Conservation (phyloP, 1,139 yeast genomes). For the Kluyveromyces sp. region DNA sequence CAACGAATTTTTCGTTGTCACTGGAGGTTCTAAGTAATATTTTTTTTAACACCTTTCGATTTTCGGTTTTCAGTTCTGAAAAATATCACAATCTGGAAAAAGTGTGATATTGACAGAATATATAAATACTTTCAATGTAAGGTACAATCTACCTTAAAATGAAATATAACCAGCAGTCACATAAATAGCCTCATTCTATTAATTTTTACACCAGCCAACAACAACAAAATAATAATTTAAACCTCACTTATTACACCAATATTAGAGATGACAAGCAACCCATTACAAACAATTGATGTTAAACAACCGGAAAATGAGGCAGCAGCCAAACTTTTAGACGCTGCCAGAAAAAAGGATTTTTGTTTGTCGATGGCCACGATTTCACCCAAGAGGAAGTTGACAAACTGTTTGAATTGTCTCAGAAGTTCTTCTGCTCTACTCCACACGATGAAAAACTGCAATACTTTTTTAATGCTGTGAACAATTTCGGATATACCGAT, state of each 20-base stretch:
- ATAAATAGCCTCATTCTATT: too few relatives aligned
- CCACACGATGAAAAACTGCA: slow-evolving; percentile 43
- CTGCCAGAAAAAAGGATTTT: slow-evolving; percentile 63
- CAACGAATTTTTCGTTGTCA: too few relatives aligned
- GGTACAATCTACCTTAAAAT: too few relatives aligned
- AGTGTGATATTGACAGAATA: too few relatives aligned
- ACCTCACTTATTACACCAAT: not conserved
- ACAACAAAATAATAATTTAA: not conserved
- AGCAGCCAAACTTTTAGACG: slow-evolving; percentile 48
- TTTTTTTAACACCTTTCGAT: too few relatives aligned
- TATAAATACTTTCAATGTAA: too few relatives aligned
- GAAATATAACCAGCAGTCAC: too few relatives aligned
- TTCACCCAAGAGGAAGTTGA: slow-evolving; percentile 54
- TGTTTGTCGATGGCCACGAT: slow-evolving; percentile 34
- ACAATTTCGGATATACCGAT: slow-evolving; percentile 58
- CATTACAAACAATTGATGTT: slow-evolving; percentile 50
- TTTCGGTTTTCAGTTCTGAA: too few relatives aligned
- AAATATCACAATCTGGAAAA: too few relatives aligned
- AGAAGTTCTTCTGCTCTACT: slow-evolving; percentile 42
- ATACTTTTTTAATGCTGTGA: slow-evolving; percentile 37
- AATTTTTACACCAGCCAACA: too few relatives aligned
- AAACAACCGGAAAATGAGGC: slow-evolving; percentile 37
- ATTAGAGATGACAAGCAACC: slow-evolving; percentile 19
- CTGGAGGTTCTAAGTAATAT: too few relatives aligned
- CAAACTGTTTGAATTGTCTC: slow-evolving; percentile 45